phyloP scores from a whole-genome alignment of 345 rosid species.

The Psidium guajava region DNA sequence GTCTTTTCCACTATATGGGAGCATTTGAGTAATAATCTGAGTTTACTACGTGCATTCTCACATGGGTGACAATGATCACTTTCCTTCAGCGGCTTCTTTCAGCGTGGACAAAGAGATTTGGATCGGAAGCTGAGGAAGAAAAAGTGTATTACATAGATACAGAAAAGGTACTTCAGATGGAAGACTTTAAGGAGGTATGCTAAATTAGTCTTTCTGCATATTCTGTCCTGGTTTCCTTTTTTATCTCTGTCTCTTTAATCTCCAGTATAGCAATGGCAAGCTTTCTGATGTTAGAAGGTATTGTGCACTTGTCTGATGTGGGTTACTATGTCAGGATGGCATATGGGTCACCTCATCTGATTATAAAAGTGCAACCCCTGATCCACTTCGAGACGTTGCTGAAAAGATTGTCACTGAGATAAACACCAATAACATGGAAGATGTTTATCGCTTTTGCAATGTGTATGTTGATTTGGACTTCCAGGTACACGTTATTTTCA shows the following conservation, averaged over 20 bases:
- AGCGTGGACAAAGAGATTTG: conserved; percentile 74
- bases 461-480: conserved; percentile 67
- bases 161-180: conserved; percentile 78
- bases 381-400: conserved; percentile 75
- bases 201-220: background rate
- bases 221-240: background rate
- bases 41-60: background rate
- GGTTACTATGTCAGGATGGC: conserved; percentile 48
- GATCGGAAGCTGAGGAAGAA: conserved; percentile 47
- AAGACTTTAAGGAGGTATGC: conserved; percentile 78
- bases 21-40: background rate
- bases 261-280: background rate
- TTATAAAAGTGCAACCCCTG: conserved; percentile 60
- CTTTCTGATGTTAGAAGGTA: background rate
- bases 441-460: conserved; percentile 71
- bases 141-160: conserved; percentile 44
- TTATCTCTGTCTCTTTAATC: background rate
- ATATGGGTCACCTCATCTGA: conserved; percentile 68
- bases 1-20: background rate
- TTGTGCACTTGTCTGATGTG: background rate
- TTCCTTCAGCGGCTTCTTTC: conserved; percentile 44
- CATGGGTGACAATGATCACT: background rate
- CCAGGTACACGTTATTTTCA: conserved; percentile 33
- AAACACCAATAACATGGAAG: conserved; percentile 60
- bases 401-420: conserved; percentile 61